Evolutionary conservation across 2,329 filamentous ascomycete genomes (phyloP).

Genomic region (Aureobasidium sp.): DNA sequence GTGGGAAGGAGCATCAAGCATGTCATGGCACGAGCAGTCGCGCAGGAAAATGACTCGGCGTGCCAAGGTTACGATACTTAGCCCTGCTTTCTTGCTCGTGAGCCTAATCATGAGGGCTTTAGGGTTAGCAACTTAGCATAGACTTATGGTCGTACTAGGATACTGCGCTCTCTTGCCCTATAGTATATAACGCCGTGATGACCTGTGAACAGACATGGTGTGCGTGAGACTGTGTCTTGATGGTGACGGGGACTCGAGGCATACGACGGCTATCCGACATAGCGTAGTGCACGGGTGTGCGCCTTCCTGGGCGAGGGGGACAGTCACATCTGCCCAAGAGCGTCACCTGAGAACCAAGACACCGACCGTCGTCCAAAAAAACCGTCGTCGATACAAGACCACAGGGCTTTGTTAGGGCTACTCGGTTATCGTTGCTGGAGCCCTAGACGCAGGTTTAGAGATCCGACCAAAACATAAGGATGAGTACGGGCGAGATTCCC

Average conservation of each 20-base stretch:
- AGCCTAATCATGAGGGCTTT: not conserved
- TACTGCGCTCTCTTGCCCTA: not conserved
- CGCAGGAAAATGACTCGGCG: not conserved
- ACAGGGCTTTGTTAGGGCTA: slow-evolving; percentile 8
- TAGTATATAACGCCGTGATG: not conserved
- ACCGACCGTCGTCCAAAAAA: not conserved
- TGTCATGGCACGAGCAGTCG: not conserved
- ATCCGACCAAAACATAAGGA: not conserved
- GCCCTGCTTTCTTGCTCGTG: not conserved
- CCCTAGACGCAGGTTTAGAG: not conserved
- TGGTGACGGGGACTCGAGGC: not conserved
- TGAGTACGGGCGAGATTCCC: slow-evolving; percentile 2
- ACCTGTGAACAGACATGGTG: not conserved
- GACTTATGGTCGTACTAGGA: not conserved
- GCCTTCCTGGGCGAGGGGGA: not conserved
- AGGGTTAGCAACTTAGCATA: not conserved
- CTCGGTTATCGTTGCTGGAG: not conserved
- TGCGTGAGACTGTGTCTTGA: not conserved
- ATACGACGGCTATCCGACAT: not conserved
- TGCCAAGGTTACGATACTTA: not conserved
- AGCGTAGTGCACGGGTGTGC: not conserved
- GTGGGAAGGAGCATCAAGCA: not conserved
- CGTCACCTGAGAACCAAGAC: not conserved
- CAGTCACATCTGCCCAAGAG: not conserved
- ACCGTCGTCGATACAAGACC: not conserved